Conservation (phyloP, 2,329 filamentous ascomycete genomes). For the Colletotrichum gloeosporioides region DNA sequence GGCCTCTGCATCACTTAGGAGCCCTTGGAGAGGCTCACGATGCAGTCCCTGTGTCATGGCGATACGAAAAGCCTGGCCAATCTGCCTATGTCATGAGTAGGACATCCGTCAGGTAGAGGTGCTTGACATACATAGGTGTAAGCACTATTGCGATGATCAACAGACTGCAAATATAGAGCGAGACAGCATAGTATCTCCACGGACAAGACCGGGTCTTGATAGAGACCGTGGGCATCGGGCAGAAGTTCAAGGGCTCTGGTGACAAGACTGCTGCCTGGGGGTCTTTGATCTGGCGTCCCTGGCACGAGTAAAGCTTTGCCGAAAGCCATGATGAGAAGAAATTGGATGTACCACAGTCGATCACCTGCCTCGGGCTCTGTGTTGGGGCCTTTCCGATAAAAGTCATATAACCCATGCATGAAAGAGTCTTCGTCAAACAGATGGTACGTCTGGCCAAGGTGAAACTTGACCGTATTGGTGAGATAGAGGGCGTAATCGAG, state of each 20-base stretch:
- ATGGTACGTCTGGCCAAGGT: conserved; percentile 58
- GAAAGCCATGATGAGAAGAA: conserved; percentile 57
- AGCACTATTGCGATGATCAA: conserved; percentile 46
- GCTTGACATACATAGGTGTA: conserved; percentile 40
- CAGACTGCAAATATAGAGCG: conserved; percentile 51
- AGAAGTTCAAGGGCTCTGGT: conserved; percentile 40
- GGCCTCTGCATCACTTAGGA: neutral
- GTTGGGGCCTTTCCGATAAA: conserved; percentile 26
- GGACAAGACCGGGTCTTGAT: conserved; percentile 43
- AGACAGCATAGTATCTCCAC: conserved; percentile 51
- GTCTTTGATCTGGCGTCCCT: conserved; percentile 57
- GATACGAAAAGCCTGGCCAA: neutral
- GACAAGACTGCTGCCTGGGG: neutral
- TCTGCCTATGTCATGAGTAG: neutral
- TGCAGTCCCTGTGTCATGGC: conserved; percentile 3
- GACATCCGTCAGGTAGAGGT: neutral
- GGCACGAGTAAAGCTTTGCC: conserved; percentile 54
- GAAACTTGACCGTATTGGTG: conserved; percentile 62
- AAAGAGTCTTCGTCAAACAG: conserved; percentile 59
- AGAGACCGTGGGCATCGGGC: conserved; percentile 39
- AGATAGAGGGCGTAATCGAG: conserved; percentile 49
- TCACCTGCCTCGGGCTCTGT: conserved; percentile 14
- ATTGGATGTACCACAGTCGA: conserved; percentile 57
- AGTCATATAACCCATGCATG: conserved; percentile 38
- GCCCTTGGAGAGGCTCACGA: neutral